Conservation (phyloP, 169 alveolate species). For the Cystoisospora suis region DNA sequence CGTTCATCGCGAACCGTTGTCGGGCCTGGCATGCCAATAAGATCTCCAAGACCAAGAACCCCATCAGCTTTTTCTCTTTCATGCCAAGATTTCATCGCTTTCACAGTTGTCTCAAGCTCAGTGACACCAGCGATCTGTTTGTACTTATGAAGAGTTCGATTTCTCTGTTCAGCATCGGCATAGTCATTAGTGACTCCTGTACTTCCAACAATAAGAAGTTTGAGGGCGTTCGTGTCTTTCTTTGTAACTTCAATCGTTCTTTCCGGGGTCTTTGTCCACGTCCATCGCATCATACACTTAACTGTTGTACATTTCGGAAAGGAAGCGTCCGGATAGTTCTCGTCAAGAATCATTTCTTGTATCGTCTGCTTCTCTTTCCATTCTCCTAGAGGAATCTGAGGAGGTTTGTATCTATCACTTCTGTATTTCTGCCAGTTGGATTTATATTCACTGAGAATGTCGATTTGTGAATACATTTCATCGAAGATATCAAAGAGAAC, state of each 20-base stretch:
- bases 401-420: not conserved
- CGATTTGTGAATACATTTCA: conserved; percentile 30
- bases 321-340: not conserved
- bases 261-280: conserved; percentile 36
- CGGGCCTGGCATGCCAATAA: conserved; percentile 41
- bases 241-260: not conserved
- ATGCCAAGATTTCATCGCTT: conserved; percentile 39
- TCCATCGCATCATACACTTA: conserved; percentile 17
- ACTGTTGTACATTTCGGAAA: conserved; percentile 55
- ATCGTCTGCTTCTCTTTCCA: conserved; percentile 5
- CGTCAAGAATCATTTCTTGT: not conserved
- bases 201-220: conserved; percentile 38
- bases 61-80: conserved; percentile 21
- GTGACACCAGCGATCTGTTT: not conserved
- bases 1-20: conserved; percentile 33
- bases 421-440: conserved; percentile 34
- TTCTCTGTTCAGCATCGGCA: too few species aligned
- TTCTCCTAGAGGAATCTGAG: conserved; percentile 30
- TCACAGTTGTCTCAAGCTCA: conserved; percentile 35
- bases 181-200: not conserved
- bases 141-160: not conserved
- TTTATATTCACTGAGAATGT: conserved; percentile 38
- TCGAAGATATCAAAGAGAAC: conserved; percentile 32
- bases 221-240: conserved; percentile 39
- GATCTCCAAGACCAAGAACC: conserved; percentile 46